Conservation (phyloP, 192 early-diverging fungal species). For the Gryganskiella cystojenkinii region DNA sequence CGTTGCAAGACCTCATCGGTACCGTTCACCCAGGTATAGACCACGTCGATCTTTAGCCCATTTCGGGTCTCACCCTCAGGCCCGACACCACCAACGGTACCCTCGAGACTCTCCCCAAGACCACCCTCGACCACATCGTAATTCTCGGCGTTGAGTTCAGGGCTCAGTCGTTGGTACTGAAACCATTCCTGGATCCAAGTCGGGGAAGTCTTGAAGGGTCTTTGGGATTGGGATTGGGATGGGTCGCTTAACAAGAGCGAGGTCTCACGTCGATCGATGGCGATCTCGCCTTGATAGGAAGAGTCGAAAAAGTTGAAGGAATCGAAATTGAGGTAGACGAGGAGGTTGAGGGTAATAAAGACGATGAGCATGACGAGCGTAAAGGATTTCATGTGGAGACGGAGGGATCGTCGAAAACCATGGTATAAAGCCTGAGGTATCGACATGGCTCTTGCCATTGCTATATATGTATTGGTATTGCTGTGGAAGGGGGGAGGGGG, state of each 20-base stretch:
- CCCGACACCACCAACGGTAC: too few relatives aligned
- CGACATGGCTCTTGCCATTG: background rate
- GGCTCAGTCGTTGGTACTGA: background rate
- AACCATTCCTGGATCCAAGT: constrained; percentile 26
- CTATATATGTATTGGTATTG: background rate
- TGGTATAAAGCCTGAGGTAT: background rate
- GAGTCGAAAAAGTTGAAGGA: background rate
- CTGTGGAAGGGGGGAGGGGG: background rate
- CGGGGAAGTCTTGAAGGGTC: constrained; percentile 8
- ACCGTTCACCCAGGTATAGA: constrained; percentile 60
- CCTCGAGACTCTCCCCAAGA: too few relatives aligned
- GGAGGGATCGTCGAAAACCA: constrained; percentile 1
- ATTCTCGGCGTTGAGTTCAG: constrained; percentile 1
- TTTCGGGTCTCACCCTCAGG: constrained; percentile 2
- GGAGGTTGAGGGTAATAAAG: constrained; percentile 33
- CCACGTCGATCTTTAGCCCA: constrained; percentile 31
- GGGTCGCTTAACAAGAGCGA: background rate
- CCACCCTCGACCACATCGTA: background rate
- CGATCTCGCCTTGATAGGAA: background rate
- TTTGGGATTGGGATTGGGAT: background rate
- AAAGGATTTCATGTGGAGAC: constrained; percentile 1
- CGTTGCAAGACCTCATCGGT: constrained; percentile 24
- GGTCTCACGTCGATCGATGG: constrained; percentile 14
- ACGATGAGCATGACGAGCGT: constrained; percentile 16
- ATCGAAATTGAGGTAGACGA: constrained; percentile 18